Conservation (phyloP, 2,329 filamentous ascomycete genomes). For the Fusarium cicatricum region DNA sequence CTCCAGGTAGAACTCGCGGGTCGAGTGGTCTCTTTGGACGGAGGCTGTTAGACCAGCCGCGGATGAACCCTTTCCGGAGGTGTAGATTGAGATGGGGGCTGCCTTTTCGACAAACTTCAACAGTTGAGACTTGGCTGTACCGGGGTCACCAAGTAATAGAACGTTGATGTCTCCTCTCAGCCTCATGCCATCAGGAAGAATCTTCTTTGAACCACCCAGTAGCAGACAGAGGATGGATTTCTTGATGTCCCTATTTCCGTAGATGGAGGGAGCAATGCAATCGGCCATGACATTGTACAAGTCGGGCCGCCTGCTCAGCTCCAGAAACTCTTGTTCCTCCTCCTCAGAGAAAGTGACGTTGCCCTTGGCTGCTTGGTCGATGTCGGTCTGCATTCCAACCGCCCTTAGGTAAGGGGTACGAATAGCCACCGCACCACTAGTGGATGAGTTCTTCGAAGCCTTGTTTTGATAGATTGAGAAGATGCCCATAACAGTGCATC, state of each 20-base stretch:
- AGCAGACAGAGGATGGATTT: constrained; percentile 95
- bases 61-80: constrained; percentile 96
- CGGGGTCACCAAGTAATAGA: constrained; percentile 92
- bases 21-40: constrained; percentile 90
- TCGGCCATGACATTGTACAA: constrained; percentile 90
- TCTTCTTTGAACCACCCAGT: constrained; percentile 96
- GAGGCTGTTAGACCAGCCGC: constrained; percentile 97
- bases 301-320: constrained; percentile 89
- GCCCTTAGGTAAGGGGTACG: constrained; percentile 93
- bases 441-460: constrained; percentile 77
- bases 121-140: constrained; percentile 97
- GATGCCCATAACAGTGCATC: constrained; percentile 95
- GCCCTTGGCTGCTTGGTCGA: constrained; percentile 89
- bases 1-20: constrained; percentile 96
- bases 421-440: constrained; percentile 87
- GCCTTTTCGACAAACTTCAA: constrained; percentile 98
- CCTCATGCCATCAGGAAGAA: constrained; percentile 96
- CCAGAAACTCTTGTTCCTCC: constrained; percentile 94
- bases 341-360: constrained; percentile 87
- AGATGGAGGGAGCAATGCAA: constrained; percentile 97
- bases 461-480: constrained; percentile 99
- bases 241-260: constrained; percentile 95
- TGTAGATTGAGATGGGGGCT: constrained; percentile 97
- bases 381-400: constrained; percentile 88
- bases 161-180: constrained; percentile 98